phyloP scores from a whole-genome alignment of 2,329 filamentous ascomycete species.

The Aphanoascus verrucosus region DNA sequence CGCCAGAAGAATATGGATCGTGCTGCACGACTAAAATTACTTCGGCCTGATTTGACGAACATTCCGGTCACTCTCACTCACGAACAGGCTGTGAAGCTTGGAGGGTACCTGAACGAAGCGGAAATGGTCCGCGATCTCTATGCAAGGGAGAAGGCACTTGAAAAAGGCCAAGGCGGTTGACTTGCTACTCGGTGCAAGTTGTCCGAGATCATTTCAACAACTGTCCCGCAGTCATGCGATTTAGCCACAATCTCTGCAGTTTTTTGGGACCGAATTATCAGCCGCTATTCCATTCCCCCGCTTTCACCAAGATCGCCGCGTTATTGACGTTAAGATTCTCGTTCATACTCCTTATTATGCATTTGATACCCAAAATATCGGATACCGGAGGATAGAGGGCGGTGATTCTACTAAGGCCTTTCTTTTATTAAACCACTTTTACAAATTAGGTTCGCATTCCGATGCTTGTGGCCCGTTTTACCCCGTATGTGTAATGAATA shows the following conservation, averaged over 20 bases:
- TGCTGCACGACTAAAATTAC: constrained; percentile 22
- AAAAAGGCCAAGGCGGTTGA: not conserved
- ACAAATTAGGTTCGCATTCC: not conserved
- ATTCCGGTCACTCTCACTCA: constrained; percentile 23
- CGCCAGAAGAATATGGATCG: constrained; percentile 23
- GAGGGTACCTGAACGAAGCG: constrained; percentile 24
- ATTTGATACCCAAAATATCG: constrained; percentile 10
- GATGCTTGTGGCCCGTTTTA: not conserved
- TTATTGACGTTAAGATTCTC: not conserved
- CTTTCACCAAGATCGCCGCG: not conserved
- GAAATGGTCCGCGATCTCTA: constrained; percentile 27
- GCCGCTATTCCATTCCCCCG: not conserved
- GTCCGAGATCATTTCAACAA: not conserved
- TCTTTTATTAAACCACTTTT: not conserved
- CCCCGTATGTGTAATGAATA: constrained; percentile 8
- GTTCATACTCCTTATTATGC: not conserved
- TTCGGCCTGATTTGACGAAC: constrained; percentile 25
- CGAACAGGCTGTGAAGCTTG: constrained; percentile 23
- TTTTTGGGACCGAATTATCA: not conserved
- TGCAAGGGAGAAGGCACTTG: constrained; percentile 10
- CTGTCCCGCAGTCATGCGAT: not conserved
- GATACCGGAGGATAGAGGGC: not conserved
- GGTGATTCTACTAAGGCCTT: not conserved
- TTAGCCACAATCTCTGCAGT: not conserved
- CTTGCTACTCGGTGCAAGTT: not conserved